Evolutionary conservation across 257 asterid genomes (phyloP).

Genomic region (Coffea eugenioides): DNA sequence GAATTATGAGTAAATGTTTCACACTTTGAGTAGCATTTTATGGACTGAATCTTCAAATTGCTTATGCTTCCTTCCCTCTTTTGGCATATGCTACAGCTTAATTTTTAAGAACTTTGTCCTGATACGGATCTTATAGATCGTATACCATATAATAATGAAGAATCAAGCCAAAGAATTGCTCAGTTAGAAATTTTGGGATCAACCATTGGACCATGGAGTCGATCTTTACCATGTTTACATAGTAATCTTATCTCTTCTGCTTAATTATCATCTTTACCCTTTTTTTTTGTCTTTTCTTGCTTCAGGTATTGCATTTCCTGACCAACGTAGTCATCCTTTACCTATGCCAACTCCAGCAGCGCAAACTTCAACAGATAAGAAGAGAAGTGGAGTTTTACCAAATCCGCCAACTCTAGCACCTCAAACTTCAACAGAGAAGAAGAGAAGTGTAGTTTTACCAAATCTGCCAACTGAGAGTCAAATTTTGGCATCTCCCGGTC

Average conservation of each 20-base stretch:
- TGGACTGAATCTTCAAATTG: not conserved
- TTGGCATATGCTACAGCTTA: too few relatives aligned
- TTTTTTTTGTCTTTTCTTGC: not conserved
- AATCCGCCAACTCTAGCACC: constrained; percentile 7
- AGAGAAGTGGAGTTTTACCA: constrained; percentile 19
- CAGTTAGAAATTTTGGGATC: not conserved
- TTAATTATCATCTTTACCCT: not conserved
- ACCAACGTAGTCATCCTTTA: constrained; percentile 36
- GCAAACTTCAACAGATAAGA: not conserved
- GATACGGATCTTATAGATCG: not conserved
- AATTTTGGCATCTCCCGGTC: constrained; percentile 34
- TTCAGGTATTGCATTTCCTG: constrained; percentile 19
- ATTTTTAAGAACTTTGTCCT: not conserved
- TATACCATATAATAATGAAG: not conserved
- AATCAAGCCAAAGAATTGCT: too few relatives aligned
- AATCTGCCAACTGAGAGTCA: constrained; percentile 29
- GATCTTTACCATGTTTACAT: not conserved
- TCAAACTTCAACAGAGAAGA: not conserved
- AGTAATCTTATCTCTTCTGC: not conserved
- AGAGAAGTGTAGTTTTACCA: constrained; percentile 19
- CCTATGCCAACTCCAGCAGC: constrained; percentile 29
- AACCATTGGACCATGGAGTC: too few relatives aligned
- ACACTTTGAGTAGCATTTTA: not conserved
- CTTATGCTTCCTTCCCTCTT: not conserved
- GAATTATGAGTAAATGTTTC: not conserved